phyloP scores from a whole-genome alignment of 371 early-diverging fungal genomes.

The Mucor velutinosus region DNA sequence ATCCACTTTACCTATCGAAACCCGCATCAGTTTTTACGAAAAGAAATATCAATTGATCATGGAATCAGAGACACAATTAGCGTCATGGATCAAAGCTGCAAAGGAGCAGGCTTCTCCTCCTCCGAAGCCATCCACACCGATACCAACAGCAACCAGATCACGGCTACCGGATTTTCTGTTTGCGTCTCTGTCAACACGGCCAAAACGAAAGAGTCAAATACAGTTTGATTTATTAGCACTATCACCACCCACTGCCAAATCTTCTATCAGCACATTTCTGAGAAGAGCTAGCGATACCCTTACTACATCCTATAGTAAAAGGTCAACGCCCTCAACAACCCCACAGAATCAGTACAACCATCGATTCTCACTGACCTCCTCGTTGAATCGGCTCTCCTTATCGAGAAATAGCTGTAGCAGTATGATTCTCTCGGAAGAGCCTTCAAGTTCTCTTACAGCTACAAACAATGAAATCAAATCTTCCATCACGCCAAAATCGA shows the following conservation, averaged over 20 bases:
- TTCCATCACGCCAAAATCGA: neutral
- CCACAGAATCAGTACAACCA: neutral
- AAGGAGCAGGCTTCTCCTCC: conserved; percentile 6
- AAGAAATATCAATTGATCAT: conserved; percentile 15
- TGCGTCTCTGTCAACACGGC: conserved; percentile 12
- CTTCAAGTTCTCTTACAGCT: neutral
- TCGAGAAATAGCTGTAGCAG: neutral
- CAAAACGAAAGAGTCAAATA: neutral
- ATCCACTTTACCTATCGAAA: conserved; percentile 7
- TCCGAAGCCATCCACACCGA: neutral
- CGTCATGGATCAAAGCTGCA: conserved; percentile 17
- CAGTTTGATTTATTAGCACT: neutral
- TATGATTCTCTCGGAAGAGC: neutral
- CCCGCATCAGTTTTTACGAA: conserved; percentile 19
- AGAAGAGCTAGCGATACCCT: conserved; percentile 21
- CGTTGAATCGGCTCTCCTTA: conserved; percentile 20
- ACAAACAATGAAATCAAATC: neutral
- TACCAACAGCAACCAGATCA: conserved; percentile 1
- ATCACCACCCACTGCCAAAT: conserved; percentile 6
- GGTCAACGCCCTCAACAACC: neutral
- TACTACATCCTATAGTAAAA: neutral
- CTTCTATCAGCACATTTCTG: conserved; percentile 23
- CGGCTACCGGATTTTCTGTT: conserved; percentile 11
- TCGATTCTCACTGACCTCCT: conserved; percentile 13
- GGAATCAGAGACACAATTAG: conserved; percentile 13